A percentile compares a stretch with the other conserved stretches of the same genome.
Evolutionary conservation across 768 basidiomycete genomes (phyloP).

Genomic region (Ephemerocybe angulata): DNA sequence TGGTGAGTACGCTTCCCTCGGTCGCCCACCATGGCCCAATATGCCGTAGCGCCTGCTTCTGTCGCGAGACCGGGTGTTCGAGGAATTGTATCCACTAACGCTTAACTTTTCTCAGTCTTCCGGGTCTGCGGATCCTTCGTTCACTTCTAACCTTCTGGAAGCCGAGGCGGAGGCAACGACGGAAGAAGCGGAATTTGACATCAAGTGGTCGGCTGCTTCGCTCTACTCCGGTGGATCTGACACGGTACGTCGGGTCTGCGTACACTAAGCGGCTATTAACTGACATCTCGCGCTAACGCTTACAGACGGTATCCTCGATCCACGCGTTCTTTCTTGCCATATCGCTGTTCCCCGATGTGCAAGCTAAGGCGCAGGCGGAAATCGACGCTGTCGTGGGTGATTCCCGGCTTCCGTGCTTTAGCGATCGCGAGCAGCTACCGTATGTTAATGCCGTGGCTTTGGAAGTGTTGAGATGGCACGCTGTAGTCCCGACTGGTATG

Average conservation of each 20-base stretch:
- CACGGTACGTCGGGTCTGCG: constrained; percentile 23
- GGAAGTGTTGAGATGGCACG: constrained; percentile 36
- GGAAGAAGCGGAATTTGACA: constrained; percentile 31
- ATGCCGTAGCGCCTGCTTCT: not conserved
- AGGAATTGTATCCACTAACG: not conserved
- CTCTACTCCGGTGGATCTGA: constrained; percentile 48
- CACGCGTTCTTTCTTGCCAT: constrained; percentile 40
- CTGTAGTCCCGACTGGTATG: constrained; percentile 30
- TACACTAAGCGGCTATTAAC: not conserved
- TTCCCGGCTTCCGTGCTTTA: constrained; percentile 36
- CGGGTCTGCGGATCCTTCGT: constrained; percentile 32
- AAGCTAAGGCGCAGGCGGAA: constrained; percentile 39
- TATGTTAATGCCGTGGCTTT: constrained; percentile 37
- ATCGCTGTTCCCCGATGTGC: constrained; percentile 35
- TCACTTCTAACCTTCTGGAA: constrained; percentile 30
- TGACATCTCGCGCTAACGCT: not conserved
- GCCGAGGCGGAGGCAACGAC: constrained; percentile 21
- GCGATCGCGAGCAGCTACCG: constrained; percentile 37
- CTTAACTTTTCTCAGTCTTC: constrained; percentile 16
- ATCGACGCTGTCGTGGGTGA: constrained; percentile 39
- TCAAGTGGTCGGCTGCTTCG: constrained; percentile 44
- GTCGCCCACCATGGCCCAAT: not conserved
- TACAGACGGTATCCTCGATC: constrained; percentile 37
- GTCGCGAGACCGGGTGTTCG: not conserved
- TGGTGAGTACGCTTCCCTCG: constrained; percentile 30